These are phyloP conservation scores for Scolecobasidium constrictum DNA, from an alignment of 2,329 filamentous ascomycete genomes.

Conservation along the genomic window DNA sequence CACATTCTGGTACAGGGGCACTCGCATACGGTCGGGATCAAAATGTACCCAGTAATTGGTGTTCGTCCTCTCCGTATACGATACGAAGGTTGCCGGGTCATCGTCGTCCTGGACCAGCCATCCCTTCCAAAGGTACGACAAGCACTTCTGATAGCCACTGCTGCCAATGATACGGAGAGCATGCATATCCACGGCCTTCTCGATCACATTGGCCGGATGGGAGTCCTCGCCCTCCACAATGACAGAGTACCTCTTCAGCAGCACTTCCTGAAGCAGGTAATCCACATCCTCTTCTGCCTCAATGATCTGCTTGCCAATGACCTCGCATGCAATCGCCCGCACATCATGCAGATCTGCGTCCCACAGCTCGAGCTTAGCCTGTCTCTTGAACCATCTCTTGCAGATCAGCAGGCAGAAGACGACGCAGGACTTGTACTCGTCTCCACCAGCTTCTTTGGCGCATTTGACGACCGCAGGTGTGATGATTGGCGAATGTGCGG, in stretches of 20 bases:
- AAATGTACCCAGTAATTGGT: slow-evolving; percentile 70
- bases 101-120: slow-evolving; percentile 96
- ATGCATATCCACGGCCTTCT: slow-evolving; percentile 88
- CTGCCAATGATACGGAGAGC: slow-evolving; percentile 80
- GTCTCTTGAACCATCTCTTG: slow-evolving; percentile 66
- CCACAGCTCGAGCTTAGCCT: slow-evolving; percentile 76
- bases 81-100: slow-evolving; percentile 79
- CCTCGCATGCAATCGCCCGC: slow-evolving; percentile 73
- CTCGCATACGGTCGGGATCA: slow-evolving; percentile 88
- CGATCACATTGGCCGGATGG: slow-evolving; percentile 73
- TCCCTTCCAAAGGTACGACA: slow-evolving; percentile 83
- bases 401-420: slow-evolving; percentile 73
- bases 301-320: slow-evolving; percentile 81
- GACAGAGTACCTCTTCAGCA: slow-evolving; percentile 84
- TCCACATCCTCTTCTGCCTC: slow-evolving; percentile 70
- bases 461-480: slow-evolving; percentile 69
- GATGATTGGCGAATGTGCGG: slow-evolving; percentile 75
- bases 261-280: slow-evolving; percentile 68
- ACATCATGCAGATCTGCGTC: slow-evolving; percentile 76
- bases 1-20: slow-evolving; percentile 84
- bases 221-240: slow-evolving; percentile 61
- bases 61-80: slow-evolving; percentile 75
- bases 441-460: slow-evolving; percentile 69
- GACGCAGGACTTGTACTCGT: slow-evolving; percentile 66
- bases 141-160: slow-evolving; percentile 92